Base-by-base conservation (phyloP, 2,329 filamentous ascomycete species). In the Scytalidium sp. region DNA sequence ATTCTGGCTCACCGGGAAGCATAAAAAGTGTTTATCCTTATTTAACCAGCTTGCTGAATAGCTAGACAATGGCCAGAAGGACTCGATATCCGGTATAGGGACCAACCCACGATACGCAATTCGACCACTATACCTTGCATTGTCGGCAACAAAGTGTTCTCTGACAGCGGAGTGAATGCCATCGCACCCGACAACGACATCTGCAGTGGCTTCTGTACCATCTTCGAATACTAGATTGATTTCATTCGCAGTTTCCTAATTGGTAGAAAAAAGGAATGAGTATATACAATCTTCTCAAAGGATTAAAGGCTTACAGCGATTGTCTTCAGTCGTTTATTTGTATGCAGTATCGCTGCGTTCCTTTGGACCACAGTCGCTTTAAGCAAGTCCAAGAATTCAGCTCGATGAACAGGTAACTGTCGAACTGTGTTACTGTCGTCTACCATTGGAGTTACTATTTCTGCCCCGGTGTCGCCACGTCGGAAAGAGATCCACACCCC, bases 1-100 rank as follows among this genome's bases (percentile, higher is more conserved):
- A 56, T 69, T 67, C 5, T 56, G 45, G 10, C 54, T 55, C 45
- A 72, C 70, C 3, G 70, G 67, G 49, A 67, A 71, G 15, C 59
- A 54, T 7, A 72, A 59, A 25, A 71, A 63, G 57, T 72, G 70
- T 49, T 36, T 36, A n/a, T 36, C 32, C 17, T 36, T 36, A 15
- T 36, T 36, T 15, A 36, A n/a, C 32, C 32, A 36, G 43, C 22
- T 54, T 21, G 45, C 55, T 8, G 60, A 49, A 45, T 63, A 61
- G 19, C 60, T 56, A 13, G 51, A 49, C 11, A 63, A 46, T 3
- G 56, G 52, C 63, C 62, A 64, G 42, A 50, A 49, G 19, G 53
- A 25, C 19, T 52, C 19, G 15, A 60, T 27, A 2, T 50, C 25
- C 3, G 50, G 42, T 19, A 60, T 56, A 2, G 59, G 52, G 21